These are phyloP conservation scores for Paramecium sexaurelia DNA, from an alignment of 73 alveolate genomes.

Conservation along the genomic window DNA sequence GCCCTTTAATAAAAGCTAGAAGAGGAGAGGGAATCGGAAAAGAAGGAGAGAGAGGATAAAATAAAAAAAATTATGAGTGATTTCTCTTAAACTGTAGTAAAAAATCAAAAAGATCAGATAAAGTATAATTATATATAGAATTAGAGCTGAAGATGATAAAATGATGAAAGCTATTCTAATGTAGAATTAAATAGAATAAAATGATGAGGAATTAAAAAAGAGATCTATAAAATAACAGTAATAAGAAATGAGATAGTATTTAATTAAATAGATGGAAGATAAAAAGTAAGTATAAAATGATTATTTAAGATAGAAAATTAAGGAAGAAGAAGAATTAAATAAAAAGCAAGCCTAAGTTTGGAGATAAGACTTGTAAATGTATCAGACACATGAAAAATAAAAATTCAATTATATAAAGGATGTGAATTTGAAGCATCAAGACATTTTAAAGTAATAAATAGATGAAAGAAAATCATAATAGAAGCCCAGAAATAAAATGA, in stretches of 20 bases:
- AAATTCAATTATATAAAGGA: constrained; percentile 55
- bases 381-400: constrained; percentile 47
- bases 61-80: constrained; percentile 63
- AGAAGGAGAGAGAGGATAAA: constrained; percentile 65
- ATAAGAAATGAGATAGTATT: constrained; percentile 63
- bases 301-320: constrained; percentile 19
- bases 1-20: constrained; percentile 46
- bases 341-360: constrained; percentile 64
- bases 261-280: constrained; percentile 63
- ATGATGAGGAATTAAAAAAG: constrained; percentile 46
- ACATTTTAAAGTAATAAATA: constrained; percentile 59
- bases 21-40: constrained; percentile 63
- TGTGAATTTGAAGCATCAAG: constrained; percentile 56
- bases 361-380: constrained; percentile 47
- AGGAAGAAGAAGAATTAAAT: constrained; percentile 57
- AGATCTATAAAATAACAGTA: neutral
- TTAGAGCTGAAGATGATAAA: constrained; percentile 66
- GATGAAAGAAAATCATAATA: constrained; percentile 58
- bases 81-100: constrained; percentile 59
- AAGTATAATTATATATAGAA: neutral
- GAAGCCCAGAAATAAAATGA: constrained; percentile 65
- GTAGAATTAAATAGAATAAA: constrained; percentile 50
- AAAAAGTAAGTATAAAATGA: neutral
- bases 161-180: constrained; percentile 57
- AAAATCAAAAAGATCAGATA: constrained; percentile 52